phyloP scores from a whole-genome alignment of 305 asterid species.

The Withania somnifera region DNA sequence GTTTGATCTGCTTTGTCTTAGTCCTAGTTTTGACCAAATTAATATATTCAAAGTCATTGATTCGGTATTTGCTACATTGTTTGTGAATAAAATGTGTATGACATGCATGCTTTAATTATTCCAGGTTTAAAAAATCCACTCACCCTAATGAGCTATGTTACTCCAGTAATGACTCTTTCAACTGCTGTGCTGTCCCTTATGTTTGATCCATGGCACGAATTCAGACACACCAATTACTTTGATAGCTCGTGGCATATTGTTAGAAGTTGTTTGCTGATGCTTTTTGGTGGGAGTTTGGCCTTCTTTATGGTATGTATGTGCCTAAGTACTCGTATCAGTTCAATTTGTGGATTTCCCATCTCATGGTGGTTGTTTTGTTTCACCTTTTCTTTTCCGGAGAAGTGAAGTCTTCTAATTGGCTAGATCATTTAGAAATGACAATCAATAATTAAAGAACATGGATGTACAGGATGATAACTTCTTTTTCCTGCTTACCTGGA shows the following conservation, averaged over 20 bases:
- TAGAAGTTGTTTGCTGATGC: conserved; percentile 85
- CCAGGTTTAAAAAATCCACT: conserved; percentile 94
- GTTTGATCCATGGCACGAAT: conserved; percentile 86
- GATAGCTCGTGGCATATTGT: conserved; percentile 71
- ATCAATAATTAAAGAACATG: neutral
- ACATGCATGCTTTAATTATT: conserved; percentile 4
- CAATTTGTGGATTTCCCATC: neutral
- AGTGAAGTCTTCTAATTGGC: neutral
- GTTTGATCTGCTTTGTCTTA: neutral
- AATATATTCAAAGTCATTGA: neutral
- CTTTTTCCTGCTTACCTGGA: neutral
- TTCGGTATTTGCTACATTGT: neutral
- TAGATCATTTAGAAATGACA: neutral
- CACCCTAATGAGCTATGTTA: conserved; percentile 88
- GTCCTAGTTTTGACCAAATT: neutral
- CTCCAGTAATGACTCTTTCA: conserved; percentile 92
- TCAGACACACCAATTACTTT: conserved; percentile 55
- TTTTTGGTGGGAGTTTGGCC: conserved; percentile 94
- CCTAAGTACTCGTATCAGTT: neutral
- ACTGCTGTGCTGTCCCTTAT: conserved; percentile 73
- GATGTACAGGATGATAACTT: neutral
- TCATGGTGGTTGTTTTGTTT: neutral
- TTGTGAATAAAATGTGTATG: neutral
- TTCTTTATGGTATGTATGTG: conserved; percentile 70
- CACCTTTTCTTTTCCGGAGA: neutral